Evolutionary conservation across 2,329 filamentous ascomycete genomes (phyloP).

Genomic region (Botrytis porri): DNA sequence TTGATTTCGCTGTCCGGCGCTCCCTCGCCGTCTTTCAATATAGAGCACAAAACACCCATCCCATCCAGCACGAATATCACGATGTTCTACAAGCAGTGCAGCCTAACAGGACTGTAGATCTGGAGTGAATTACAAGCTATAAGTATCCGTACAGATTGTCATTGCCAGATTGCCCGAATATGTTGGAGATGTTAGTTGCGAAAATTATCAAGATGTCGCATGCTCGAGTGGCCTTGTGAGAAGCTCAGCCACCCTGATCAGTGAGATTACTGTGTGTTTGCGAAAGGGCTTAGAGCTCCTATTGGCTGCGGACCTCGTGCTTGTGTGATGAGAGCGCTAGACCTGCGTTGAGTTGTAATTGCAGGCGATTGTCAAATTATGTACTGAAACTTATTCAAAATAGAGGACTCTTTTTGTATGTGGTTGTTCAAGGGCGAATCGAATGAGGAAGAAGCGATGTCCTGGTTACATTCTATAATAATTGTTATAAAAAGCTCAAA

Average conservation of each 20-base stretch:
- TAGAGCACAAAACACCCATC: slow-evolving; percentile 35
- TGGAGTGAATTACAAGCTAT: not conserved
- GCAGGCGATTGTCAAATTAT: not conserved
- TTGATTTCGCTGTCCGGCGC: slow-evolving; percentile 29
- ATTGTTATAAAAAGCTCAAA: not conserved
- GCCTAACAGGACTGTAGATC: not conserved
- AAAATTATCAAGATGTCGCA: slow-evolving; percentile 11
- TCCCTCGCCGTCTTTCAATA: slow-evolving; percentile 34
- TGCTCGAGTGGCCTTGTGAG: slow-evolving; percentile 11
- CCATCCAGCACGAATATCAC: slow-evolving; percentile 20
- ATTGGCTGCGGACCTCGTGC: slow-evolving; percentile 17
- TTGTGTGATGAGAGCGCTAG: slow-evolving; percentile 14
- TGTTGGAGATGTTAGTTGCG: not conserved
- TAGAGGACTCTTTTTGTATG: not conserved
- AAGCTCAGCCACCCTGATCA: slow-evolving; percentile 18
- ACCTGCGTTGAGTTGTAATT: not conserved
- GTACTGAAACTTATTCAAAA: not conserved
- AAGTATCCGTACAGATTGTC: not conserved
- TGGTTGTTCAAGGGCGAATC: not conserved
- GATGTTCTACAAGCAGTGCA: not conserved
- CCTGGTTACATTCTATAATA: not conserved
- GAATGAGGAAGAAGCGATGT: not conserved
- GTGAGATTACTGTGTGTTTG: slow-evolving; percentile 7
- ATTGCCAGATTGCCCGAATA: not conserved
- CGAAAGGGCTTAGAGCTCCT: not conserved